Base-by-base conservation (phyloP, 805 yeast species). In the Candida mattraensis region DNA sequence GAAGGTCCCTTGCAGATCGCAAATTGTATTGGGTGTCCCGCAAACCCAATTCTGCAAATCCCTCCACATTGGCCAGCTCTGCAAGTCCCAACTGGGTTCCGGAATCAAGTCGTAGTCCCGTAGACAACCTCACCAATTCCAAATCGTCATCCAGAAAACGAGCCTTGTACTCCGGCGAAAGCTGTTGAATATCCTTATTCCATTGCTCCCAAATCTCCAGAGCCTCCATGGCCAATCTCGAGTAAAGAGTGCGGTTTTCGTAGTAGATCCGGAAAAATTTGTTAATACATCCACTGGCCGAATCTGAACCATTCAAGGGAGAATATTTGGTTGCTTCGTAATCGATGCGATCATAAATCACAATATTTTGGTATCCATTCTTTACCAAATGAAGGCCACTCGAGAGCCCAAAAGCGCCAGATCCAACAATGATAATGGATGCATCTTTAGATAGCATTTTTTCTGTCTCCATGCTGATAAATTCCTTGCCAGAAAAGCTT, bases 381-480 rank as follows among this genome's bases (percentile, higher is more conserved):
- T 39, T 20, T 3, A 39, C 31, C 25, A 53, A 26, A 6, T 48
- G 42, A 17, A 37, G 33, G 5, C 74, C 72, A 1, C 70, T 54
- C 4, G 76, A 67, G 12, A 74, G 54, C 3, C 80, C 80, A 47
- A 70, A 70, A 10, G 69, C 72, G 21, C 78, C 78, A 2, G 74
- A 66, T 11, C 80, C 79, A 11, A 70, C 62, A 29, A 73, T 60
- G 18, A 63, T 23, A 9, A 51, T 43, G 18, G 21, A 36, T 2
- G 47, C 33, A n/a, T 41, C 31, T 36, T 44, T 43, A 10, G 31
- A 18, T 11, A 18, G 13, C 30, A 28, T 28, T 28, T 24, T 9
- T n/a, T n/a, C n/a, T n/a, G n/a, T n/a, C n/a, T n/a, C n/a, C n/a
- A n/a, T n/a, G n/a, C n/a, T n/a, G n/a, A n/a, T n/a, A n/a, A n/a